Evolutionary conservation across 345 rosid genomes (phyloP).

Genomic region (Psidium friedrichsthalianum): DNA sequence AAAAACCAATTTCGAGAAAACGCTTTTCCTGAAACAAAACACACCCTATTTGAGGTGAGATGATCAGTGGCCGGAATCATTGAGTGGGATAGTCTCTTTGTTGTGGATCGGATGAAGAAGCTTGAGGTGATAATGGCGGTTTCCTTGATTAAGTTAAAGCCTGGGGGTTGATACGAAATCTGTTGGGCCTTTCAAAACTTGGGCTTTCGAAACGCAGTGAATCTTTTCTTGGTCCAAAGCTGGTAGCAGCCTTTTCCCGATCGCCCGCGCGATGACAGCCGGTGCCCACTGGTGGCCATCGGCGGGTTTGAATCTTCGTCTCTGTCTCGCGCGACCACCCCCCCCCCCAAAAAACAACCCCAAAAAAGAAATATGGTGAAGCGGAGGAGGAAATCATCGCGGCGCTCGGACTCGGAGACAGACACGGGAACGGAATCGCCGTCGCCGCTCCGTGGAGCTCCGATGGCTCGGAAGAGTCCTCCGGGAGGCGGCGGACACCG

Average conservation of each 20-base stretch:
- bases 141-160: background rate
- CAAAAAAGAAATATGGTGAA: background rate
- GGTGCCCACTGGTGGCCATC: background rate
- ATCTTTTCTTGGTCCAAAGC: background rate
- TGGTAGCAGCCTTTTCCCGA: background rate
- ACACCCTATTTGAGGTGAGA: no score
- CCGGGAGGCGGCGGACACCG: constrained; percentile 21
- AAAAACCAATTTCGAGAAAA: no score
- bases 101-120: background rate
- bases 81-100: no score
- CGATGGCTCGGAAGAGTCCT: constrained; percentile 37
- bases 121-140: background rate
- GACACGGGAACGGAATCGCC: background rate
- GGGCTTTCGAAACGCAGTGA: background rate
- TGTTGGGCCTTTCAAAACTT: background rate
- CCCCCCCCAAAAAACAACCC: no score
- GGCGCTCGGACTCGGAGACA: background rate
- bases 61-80: no score
- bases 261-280: background rate
- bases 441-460: constrained; percentile 23
- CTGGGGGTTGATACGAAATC: background rate
- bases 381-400: background rate
- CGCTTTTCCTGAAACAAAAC: no score
- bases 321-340: background rate
- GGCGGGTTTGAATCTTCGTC: background rate